These are phyloP conservation scores for Brassica rapa DNA, from an alignment of 345 rosid genomes.

Conservation along the genomic window DNA sequence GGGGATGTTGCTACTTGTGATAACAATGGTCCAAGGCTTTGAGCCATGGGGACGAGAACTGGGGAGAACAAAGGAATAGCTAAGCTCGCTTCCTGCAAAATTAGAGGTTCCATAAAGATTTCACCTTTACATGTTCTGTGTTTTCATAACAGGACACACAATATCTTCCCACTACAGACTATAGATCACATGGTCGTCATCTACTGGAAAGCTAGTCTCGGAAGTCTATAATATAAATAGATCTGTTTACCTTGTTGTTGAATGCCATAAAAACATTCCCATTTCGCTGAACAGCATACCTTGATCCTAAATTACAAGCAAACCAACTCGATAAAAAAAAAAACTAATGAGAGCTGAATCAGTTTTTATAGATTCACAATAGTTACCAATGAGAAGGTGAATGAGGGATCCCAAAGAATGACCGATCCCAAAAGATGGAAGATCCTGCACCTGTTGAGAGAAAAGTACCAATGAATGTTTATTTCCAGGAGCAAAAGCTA, in stretches of 20 bases:
- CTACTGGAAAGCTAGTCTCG: neutral
- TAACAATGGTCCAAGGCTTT: constrained; percentile 84
- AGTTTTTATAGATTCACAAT: constrained; percentile 10
- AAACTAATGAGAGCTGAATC: constrained; percentile 18
- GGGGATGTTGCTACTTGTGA: constrained; percentile 75
- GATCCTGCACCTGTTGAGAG: constrained; percentile 66
- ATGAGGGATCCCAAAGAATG: constrained; percentile 94
- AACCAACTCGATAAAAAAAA: constrained; percentile 29
- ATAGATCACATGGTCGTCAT: neutral
- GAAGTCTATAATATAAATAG: constrained; percentile 5
- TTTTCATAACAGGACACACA: neutral
- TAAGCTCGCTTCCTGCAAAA: constrained; percentile 78
- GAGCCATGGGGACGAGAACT: constrained; percentile 89
- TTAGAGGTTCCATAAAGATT: constrained; percentile 9
- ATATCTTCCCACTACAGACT: neutral
- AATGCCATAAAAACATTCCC: constrained; percentile 90
- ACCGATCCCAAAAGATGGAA: constrained; percentile 93
- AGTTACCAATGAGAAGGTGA: constrained; percentile 91
- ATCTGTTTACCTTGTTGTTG: constrained; percentile 81
- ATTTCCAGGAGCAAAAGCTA: neutral
- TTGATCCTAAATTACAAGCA: constrained; percentile 63
- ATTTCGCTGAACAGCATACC: constrained; percentile 89
- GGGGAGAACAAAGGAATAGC: constrained; percentile 96
- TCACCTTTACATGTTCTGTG: neutral
- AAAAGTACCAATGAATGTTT: neutral